Conservation (phyloP, 768 basidiomycete species). For the Podaxis pistillaris region DNA sequence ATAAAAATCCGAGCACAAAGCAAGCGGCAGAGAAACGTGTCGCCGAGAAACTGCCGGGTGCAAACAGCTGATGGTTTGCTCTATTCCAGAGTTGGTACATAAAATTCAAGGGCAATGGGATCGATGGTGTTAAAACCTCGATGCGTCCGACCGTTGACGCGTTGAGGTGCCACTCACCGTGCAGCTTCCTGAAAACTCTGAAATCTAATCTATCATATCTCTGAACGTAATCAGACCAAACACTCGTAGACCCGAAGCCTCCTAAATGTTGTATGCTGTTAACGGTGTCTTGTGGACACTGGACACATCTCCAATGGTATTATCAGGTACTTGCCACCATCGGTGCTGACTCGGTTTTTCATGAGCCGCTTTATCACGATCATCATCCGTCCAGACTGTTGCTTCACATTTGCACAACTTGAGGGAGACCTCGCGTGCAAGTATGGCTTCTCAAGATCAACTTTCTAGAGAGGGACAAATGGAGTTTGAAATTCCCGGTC, state of each 20-base stretch:
- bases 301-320: too few relatives aligned
- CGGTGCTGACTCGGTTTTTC: too few relatives aligned
- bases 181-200: neutral
- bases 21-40: neutral
- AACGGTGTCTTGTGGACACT: too few relatives aligned
- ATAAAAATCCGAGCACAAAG: neutral
- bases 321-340: too few relatives aligned
- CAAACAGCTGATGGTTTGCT: too few relatives aligned
- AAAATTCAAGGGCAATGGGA: neutral
- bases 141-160: neutral
- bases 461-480: neutral
- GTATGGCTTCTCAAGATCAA: neutral
- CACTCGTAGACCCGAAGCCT: too few relatives aligned
- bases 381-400: too few relatives aligned
- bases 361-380: too few relatives aligned
- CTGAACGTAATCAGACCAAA: neutral
- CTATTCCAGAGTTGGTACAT: too few relatives aligned
- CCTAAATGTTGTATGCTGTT: too few relatives aligned
- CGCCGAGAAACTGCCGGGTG: too few relatives aligned
- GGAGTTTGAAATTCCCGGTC: neutral
- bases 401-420: too few relatives aligned
- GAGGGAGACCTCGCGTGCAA: neutral
- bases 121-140: neutral
- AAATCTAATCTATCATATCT: conserved; percentile 4
- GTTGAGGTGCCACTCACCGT: neutral